Percentiles rank a stretch among this genome's conserved stretches.
Evolutionary conservation across 1,284 basidiomycete species (phyloP).

Genomic region (Moesziomyces antarcticus): DNA sequence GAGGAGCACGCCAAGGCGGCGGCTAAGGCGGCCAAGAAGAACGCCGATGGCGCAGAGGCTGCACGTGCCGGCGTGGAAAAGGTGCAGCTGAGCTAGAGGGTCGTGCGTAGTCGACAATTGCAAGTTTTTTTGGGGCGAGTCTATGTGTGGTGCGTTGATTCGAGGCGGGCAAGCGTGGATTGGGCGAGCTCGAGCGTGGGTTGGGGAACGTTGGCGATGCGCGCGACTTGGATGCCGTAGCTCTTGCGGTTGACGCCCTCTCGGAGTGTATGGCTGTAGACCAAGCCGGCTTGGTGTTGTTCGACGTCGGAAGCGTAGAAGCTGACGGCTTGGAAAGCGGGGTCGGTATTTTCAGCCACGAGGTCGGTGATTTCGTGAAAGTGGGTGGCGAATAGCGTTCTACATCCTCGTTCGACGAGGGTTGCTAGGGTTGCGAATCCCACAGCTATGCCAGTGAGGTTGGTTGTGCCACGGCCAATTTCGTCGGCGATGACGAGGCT

Average conservation of each 20-base stretch:
- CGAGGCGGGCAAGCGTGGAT: conserved; percentile 41
- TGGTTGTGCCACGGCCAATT: conserved; percentile 92
- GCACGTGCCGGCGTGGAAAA: not conserved
- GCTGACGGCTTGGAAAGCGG: conserved; percentile 69
- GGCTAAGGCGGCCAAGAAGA: conserved; percentile 18
- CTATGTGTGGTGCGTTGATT: not conserved
- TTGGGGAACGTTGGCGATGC: conserved; percentile 84
- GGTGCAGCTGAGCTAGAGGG: not conserved
- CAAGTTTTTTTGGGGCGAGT: too few species aligned
- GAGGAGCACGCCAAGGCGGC: conserved; percentile 21
- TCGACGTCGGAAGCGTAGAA: conserved; percentile 93
- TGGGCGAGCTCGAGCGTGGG: conserved; percentile 75
- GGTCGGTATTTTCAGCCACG: conserved; percentile 37
- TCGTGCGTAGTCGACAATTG: too few species aligned
- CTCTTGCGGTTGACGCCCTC: conserved; percentile 90
- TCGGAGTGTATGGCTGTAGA: conserved; percentile 83
- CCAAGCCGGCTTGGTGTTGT: conserved; percentile 75
- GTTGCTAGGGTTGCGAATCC: conserved; percentile 90
- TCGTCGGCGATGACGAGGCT: conserved; percentile 71
- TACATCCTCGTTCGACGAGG: conserved; percentile 80
- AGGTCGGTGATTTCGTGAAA: conserved; percentile 93
- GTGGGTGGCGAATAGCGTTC: conserved; percentile 93
- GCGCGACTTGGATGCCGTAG: conserved; percentile 90
- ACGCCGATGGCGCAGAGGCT: not conserved
- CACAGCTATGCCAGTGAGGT: conserved; percentile 89